Percentiles rank a stretch among this genome's conserved stretches.
Evolutionary conservation across 2,329 filamentous ascomycete species (phyloP).

Genomic region (Colletotrichum navitas): DNA sequence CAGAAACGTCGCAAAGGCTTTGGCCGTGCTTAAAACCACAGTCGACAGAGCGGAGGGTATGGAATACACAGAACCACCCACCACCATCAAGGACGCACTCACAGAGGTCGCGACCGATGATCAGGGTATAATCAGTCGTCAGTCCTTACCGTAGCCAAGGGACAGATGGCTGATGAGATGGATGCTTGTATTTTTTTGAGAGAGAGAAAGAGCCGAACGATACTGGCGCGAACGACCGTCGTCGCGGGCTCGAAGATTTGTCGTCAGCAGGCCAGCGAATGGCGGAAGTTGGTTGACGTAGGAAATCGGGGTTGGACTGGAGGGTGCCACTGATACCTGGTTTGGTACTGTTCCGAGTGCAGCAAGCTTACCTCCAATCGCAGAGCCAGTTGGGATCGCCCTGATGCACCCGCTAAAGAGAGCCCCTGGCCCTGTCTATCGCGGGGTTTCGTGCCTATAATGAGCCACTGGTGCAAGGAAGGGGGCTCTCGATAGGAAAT

Average conservation of each 20-base stretch:
- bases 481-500: constrained; percentile 12
- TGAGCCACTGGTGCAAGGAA: constrained; percentile 30
- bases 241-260: constrained; percentile 21
- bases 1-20: neutral
- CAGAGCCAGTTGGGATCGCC: constrained; percentile 33
- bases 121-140: neutral
- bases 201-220: constrained; percentile 7
- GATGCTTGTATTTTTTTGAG: neutral
- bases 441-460: constrained; percentile 39
- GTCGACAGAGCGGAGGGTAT: constrained; percentile 2
- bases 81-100: constrained; percentile 16
- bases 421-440: constrained; percentile 40
- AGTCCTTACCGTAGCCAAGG: constrained; percentile 1
- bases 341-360: constrained; percentile 5
- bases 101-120: constrained; percentile 12
- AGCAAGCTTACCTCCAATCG: neutral
- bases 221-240: constrained; percentile 29
- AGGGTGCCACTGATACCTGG: neutral
- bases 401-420: constrained; percentile 39
- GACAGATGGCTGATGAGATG: constrained; percentile 3
- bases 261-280: constrained; percentile 38
- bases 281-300: constrained; percentile 27
- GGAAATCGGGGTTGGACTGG: constrained; percentile 12
- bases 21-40: neutral
- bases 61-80: constrained; percentile 19